Conservation (phyloP, 441 rosid genomes). For the Populus hybrid region DNA sequence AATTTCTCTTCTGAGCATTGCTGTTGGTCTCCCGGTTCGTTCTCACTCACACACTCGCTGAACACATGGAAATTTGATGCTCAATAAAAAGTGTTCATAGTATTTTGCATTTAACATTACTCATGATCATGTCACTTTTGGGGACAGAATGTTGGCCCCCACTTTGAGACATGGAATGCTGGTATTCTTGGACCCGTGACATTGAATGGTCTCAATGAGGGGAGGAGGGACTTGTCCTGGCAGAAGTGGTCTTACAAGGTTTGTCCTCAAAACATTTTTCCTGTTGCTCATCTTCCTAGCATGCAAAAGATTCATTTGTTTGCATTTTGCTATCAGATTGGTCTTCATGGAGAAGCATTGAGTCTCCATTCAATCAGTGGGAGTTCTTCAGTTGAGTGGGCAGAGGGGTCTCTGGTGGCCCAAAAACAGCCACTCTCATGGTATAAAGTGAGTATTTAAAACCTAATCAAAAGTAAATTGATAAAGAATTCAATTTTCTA, state of each 20-base stretch:
- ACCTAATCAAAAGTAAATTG: background rate
- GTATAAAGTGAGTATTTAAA: conserved; percentile 64
- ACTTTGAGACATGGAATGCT: conserved; percentile 95
- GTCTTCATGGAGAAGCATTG: conserved; percentile 83
- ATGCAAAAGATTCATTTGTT: conserved; percentile 13
- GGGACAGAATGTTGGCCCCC: conserved; percentile 90
- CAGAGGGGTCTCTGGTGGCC: conserved; percentile 67
- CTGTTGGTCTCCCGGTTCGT: conserved; percentile 95
- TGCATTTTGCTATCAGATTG: conserved; percentile 48
- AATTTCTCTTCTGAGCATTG: conserved; percentile 76
- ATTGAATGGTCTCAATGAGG: conserved; percentile 69
- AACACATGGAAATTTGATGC: background rate
- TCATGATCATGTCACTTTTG: conserved; percentile 14
- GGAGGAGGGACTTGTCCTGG: conserved; percentile 89
- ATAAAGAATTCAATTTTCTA: background rate
- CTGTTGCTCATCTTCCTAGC: background rate
- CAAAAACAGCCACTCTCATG: conserved; percentile 83
- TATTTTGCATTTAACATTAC: conserved; percentile 10
- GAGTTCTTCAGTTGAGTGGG: conserved; percentile 90
- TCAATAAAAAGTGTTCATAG: background rate
- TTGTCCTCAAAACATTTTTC: conserved; percentile 10
- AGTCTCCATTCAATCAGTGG: conserved; percentile 88
- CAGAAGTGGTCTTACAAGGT: conserved; percentile 98
- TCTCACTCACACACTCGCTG: background rate
- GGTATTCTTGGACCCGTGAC: conserved; percentile 93